Conservation (phyloP, 768 basidiomycete genomes). For the Guyanaporus albipodus region DNA sequence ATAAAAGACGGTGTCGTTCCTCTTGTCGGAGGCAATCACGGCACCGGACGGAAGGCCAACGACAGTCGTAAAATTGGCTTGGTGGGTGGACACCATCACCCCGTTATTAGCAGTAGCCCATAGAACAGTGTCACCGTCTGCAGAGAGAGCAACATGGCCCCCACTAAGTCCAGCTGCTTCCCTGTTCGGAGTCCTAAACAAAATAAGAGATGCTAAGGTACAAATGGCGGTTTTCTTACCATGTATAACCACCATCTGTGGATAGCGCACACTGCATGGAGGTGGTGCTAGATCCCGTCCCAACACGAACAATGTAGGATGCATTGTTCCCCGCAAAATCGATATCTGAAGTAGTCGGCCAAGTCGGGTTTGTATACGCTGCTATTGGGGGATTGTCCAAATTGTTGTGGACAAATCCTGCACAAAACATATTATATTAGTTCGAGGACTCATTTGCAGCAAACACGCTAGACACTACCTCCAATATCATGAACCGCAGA, state of each 20-base stretch:
- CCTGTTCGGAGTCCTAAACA: constrained; percentile 2
- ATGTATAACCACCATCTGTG: constrained; percentile 8
- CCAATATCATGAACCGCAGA: constrained; percentile 51
- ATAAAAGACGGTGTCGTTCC: constrained; percentile 54
- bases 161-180: constrained; percentile 10
- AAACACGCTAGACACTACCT: neutral
- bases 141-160: constrained; percentile 7
- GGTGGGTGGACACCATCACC: constrained; percentile 9
- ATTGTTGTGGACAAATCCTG: constrained; percentile 9
- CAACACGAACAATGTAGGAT: constrained; percentile 8
- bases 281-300: neutral
- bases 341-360: constrained; percentile 5
- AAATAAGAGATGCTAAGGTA: neutral
- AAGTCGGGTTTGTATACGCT: constrained; percentile 5
- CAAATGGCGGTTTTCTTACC: neutral
- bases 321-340: constrained; percentile 13
- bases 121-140: constrained; percentile 6
- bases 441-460: neutral
- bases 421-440: neutral
- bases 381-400: constrained; percentile 2
- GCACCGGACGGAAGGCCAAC: constrained; percentile 48
- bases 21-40: constrained; percentile 61
- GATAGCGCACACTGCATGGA: constrained; percentile 8
- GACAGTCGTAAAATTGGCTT: constrained; percentile 4
- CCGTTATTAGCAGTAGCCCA: constrained; percentile 4